These are phyloP conservation scores for Naganishia kalamii DNA, from an alignment of 768 basidiomycete species.

Conservation along the genomic window DNA sequence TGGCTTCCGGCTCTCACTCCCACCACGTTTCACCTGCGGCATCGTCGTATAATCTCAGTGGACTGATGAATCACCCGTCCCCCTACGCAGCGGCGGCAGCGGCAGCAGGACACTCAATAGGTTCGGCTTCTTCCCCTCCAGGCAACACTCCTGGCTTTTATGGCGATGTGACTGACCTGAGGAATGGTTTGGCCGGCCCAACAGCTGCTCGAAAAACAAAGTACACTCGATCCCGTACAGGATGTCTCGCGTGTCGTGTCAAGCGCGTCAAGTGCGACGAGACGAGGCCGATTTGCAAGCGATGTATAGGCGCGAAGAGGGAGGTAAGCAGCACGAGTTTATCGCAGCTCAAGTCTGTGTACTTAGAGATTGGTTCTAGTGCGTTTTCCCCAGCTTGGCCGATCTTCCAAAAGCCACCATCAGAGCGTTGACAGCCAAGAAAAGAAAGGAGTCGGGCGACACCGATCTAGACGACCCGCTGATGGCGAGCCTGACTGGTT, in stretches of 20 bases:
- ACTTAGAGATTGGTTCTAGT: background rate
- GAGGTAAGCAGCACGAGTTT: slow-evolving; percentile 47
- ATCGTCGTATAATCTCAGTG: background rate
- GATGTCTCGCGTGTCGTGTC: slow-evolving; percentile 84
- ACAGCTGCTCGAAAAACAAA: slow-evolving; percentile 54
- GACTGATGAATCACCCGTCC: slow-evolving; percentile 6
- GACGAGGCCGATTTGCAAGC: slow-evolving; percentile 75
- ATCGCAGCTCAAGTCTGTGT: background rate
- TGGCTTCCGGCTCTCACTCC: background rate
- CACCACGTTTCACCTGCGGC: slow-evolving; percentile 1
- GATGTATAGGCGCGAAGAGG: slow-evolving; percentile 77
- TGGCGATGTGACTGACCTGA: slow-evolving; percentile 11
- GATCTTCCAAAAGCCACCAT: slow-evolving; percentile 23
- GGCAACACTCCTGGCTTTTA: slow-evolving; percentile 10
- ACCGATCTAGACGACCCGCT: background rate
- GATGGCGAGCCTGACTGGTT: background rate
- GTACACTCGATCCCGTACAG: slow-evolving; percentile 89
- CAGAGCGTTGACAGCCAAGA: slow-evolving; percentile 20
- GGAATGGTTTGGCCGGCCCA: slow-evolving; percentile 17
- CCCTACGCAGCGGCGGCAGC: slow-evolving; percentile 9
- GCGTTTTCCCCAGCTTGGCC: slow-evolving; percentile 16
- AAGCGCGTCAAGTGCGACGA: slow-evolving; percentile 99
- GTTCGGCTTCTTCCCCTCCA: slow-evolving; percentile 15
- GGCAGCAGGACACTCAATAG: slow-evolving; percentile 2
- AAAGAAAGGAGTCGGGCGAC: slow-evolving; percentile 16